These are phyloP conservation scores for Didymella pinodella DNA, from an alignment of 2,329 filamentous ascomycete genomes.

Conservation along the genomic window DNA sequence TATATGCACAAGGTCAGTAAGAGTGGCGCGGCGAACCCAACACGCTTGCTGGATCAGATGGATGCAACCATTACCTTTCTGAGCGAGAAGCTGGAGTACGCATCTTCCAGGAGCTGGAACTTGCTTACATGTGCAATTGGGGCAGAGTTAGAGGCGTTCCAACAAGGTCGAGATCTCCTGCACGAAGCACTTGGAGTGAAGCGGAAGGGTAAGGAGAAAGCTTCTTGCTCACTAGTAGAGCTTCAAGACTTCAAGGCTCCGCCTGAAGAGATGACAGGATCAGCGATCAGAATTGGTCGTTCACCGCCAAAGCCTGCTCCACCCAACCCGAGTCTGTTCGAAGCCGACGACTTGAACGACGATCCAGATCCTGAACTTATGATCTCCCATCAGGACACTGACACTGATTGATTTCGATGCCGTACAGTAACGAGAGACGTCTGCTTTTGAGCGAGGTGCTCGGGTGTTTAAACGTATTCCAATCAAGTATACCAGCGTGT, in stretches of 20 bases:
- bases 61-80: slow-evolving; percentile 63
- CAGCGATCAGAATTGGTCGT: slow-evolving; percentile 41
- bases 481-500: not conserved
- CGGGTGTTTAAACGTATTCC: not conserved
- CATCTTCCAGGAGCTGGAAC: slow-evolving; percentile 73
- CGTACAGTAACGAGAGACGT: not conserved
- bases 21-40: slow-evolving; percentile 26
- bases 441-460: slow-evolving; percentile 7
- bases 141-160: slow-evolving; percentile 74
- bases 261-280: slow-evolving; percentile 42
- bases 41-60: slow-evolving; percentile 57
- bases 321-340: slow-evolving; percentile 42
- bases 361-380: slow-evolving; percentile 59
- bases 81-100: slow-evolving; percentile 61
- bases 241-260: slow-evolving; percentile 27
- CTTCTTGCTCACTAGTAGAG: slow-evolving; percentile 30
- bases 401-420: slow-evolving; percentile 41
- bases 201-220: slow-evolving; percentile 42
- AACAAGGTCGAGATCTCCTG: slow-evolving; percentile 67
- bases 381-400: slow-evolving; percentile 57
- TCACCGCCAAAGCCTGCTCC: slow-evolving; percentile 44
- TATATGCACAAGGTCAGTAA: slow-evolving; percentile 56
- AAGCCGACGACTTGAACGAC: slow-evolving; percentile 55
- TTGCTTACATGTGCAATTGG: slow-evolving; percentile 78
- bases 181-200: slow-evolving; percentile 47